Conservation (phyloP, 2,329 filamentous ascomycete species). For the Cordyceps pruinosa region DNA sequence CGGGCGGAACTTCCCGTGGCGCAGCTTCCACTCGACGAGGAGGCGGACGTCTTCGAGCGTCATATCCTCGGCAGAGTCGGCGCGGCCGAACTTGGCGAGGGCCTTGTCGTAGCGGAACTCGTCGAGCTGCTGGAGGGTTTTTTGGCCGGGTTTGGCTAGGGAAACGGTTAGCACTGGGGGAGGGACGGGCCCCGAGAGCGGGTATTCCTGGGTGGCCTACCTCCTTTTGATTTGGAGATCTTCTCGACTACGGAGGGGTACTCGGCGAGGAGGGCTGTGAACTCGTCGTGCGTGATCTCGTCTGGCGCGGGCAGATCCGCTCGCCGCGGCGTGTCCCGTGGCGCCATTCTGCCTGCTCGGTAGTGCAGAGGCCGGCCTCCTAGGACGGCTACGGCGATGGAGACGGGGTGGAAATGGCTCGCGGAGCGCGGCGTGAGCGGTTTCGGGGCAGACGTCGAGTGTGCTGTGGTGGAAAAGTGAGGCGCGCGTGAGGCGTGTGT, state of each 20-base stretch:
- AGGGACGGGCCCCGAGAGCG: background rate
- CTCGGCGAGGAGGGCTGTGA: conserved; percentile 28
- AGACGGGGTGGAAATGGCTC: background rate
- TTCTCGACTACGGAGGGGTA: conserved; percentile 36
- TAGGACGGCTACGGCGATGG: no score
- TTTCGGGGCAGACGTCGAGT: background rate
- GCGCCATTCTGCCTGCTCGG: background rate
- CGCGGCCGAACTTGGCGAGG: conserved; percentile 36
- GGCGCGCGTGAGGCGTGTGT: background rate
- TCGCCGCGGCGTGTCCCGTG: background rate
- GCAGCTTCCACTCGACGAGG: conserved; percentile 67
- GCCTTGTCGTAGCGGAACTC: conserved; percentile 51
- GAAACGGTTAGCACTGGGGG: background rate
- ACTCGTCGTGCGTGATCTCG: conserved; percentile 26
- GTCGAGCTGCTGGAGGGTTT: conserved; percentile 52
- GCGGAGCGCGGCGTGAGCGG: background rate
- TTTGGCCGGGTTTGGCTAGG: conserved; percentile 42
- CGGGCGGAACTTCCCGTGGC: conserved; percentile 57
- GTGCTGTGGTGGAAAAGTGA: background rate
- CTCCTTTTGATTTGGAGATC: conserved; percentile 38
- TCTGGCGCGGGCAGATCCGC: conserved; percentile 9
- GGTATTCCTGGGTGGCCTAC: conserved; percentile 25
- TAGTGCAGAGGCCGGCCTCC: no score
- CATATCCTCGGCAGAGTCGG: conserved; percentile 35
- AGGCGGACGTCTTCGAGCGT: conserved; percentile 49